These are phyloP conservation scores for Sarocladium strictum DNA, from an alignment of 2,329 filamentous ascomycete genomes.

Conservation along the genomic window DNA sequence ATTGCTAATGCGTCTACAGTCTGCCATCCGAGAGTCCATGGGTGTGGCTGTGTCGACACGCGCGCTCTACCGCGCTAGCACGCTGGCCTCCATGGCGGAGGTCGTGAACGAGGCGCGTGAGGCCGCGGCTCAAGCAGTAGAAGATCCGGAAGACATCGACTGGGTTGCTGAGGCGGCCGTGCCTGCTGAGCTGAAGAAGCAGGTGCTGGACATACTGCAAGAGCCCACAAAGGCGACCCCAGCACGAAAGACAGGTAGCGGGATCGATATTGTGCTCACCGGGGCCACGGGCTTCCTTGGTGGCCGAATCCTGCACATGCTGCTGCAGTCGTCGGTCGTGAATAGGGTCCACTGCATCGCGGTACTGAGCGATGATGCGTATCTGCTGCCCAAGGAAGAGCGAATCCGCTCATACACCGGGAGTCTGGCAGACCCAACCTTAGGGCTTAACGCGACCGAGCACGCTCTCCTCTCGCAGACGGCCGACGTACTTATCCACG, in stretches of 20 bases:
- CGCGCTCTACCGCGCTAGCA: slow-evolving; percentile 28
- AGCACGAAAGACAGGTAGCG: background rate
- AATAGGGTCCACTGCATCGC: slow-evolving; percentile 14
- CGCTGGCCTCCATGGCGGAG: slow-evolving; percentile 28
- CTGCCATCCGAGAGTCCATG: slow-evolving; percentile 23
- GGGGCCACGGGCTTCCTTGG: slow-evolving; percentile 15
- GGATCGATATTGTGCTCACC: slow-evolving; percentile 12
- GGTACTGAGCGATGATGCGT: slow-evolving; percentile 10
- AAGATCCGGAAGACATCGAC: slow-evolving; percentile 20
- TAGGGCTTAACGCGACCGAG: slow-evolving; percentile 11
- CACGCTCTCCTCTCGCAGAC: background rate
- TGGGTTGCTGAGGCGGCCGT: slow-evolving; percentile 23
- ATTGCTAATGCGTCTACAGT: slow-evolving; percentile 20
- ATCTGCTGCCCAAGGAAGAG: slow-evolving; percentile 1
- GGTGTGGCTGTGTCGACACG: slow-evolving; percentile 14
- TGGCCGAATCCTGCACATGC: slow-evolving; percentile 12
- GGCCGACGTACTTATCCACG: slow-evolving; percentile 13
- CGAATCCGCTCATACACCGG: slow-evolving; percentile 11
- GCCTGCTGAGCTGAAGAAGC: background rate
- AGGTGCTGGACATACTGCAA: background rate
- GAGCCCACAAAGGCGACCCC: background rate
- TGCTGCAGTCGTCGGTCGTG: slow-evolving; percentile 8
- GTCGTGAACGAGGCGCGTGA: slow-evolving; percentile 16
- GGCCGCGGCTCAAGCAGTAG: background rate
- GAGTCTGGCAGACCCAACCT: slow-evolving; percentile 8